phyloP scores from a whole-genome alignment of 2,329 filamentous ascomycete species.

The Podosphaera fusca region DNA sequence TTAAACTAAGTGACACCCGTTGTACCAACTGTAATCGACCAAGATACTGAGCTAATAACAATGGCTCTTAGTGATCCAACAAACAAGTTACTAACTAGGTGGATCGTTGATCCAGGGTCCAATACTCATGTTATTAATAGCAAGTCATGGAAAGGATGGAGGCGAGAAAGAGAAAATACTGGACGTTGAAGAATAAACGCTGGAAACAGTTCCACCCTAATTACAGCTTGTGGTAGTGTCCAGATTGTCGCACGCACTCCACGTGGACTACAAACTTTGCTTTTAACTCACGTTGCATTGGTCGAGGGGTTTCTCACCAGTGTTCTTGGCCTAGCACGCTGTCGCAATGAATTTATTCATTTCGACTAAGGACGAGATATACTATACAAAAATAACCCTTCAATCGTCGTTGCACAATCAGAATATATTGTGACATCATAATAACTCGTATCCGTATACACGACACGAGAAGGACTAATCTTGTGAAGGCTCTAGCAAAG shows the following conservation, averaged over 20 bases:
- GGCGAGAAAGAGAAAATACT: background rate
- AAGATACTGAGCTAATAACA: background rate
- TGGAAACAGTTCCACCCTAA: background rate
- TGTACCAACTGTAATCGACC: background rate
- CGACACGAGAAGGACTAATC: too few relatives aligned
- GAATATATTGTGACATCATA: too few relatives aligned
- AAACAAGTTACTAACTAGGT: background rate
- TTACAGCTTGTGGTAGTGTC: background rate
- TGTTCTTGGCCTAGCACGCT: too few relatives aligned
- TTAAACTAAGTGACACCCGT: too few relatives aligned
- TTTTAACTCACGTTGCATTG: too few relatives aligned
- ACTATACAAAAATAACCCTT: background rate
- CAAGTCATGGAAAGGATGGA: background rate
- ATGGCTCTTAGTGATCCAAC: background rate
- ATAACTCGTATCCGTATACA: too few relatives aligned
- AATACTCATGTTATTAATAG: background rate
- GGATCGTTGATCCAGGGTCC: background rate
- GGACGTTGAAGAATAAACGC: background rate
- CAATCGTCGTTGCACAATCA: background rate
- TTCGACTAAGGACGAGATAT: background rate
- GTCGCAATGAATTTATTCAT: background rate
- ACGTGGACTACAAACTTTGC: background rate
- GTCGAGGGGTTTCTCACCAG: too few relatives aligned
- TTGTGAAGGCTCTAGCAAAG: too few relatives aligned
- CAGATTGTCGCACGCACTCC: background rate